Evolutionary conservation across 2,329 filamentous ascomycete genomes (phyloP).

Genomic region (Verticillium alfalfae): DNA sequence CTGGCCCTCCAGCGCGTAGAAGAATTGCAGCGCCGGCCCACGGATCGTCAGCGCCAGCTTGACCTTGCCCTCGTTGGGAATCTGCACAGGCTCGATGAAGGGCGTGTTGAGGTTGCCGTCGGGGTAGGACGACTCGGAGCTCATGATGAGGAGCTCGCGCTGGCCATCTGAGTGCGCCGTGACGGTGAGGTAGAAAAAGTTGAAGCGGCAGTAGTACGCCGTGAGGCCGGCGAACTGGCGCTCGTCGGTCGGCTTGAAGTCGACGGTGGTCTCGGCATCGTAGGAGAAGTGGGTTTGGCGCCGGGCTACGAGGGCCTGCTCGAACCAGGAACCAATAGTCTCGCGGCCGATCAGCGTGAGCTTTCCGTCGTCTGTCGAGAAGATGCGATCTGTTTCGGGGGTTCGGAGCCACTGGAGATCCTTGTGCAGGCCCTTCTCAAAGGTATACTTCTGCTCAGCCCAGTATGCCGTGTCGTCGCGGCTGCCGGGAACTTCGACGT

Average conservation of each 20-base stretch:
- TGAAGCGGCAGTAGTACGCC: conserved; percentile 59
- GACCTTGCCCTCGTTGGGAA: conserved; percentile 51
- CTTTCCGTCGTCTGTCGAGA: conserved; percentile 29
- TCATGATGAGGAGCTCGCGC: conserved; percentile 51
- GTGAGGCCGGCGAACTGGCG: conserved; percentile 56
- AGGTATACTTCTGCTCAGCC: conserved; percentile 41
- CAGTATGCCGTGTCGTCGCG: conserved; percentile 45
- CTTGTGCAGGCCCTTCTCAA: conserved; percentile 35
- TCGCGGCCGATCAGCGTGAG: conserved; percentile 47
- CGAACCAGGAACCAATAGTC: conserved; percentile 52
- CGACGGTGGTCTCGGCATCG: conserved; percentile 51
- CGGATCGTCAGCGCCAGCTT: conserved; percentile 45
- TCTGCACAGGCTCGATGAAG: conserved; percentile 33
- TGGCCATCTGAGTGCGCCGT: conserved; percentile 50
- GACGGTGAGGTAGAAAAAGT: conserved; percentile 60
- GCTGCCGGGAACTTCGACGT: conserved; percentile 42
- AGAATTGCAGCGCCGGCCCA: conserved; percentile 49
- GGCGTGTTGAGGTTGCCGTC: conserved; percentile 40
- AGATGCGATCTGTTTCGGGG: conserved; percentile 49
- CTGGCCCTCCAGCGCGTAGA: conserved; percentile 42
- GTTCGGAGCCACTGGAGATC: conserved; percentile 56
- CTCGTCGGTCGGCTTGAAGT: conserved; percentile 51
- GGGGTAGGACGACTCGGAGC: conserved; percentile 52
- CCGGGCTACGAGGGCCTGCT: conserved; percentile 49
- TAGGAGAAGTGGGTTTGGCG: conserved; percentile 55